phyloP scores from a whole-genome alignment of 495 filamentous ascomycete genomes.

The Lichina pygmaea region DNA sequence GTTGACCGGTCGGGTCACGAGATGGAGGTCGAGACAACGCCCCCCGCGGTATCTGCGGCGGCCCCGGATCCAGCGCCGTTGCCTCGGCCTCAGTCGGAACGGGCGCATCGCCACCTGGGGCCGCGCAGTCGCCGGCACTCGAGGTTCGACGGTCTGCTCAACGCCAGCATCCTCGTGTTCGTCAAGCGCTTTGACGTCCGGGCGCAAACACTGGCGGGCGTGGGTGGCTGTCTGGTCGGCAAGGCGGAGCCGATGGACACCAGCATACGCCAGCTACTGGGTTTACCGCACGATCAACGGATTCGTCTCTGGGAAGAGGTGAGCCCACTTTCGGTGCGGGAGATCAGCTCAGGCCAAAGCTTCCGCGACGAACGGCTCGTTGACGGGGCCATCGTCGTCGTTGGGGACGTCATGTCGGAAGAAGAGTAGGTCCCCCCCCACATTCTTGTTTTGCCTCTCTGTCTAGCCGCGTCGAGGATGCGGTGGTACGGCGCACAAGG shows the following conservation, averaged over 20 bases:
- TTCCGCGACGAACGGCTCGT: not conserved
- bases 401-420: not conserved
- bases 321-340: not conserved
- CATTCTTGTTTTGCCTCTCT: not conserved
- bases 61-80: no score
- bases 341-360: not conserved
- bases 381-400: conserved; percentile 1
- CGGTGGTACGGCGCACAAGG: not conserved
- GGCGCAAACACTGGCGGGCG: not conserved
- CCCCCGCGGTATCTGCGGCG: no score
- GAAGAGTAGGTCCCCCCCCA: not conserved
- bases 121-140: no score
- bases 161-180: not conserved
- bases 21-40: no score
- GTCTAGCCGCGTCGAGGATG: not conserved
- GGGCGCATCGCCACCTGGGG: no score
- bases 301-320: conserved; percentile 2
- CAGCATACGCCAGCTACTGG: not conserved
- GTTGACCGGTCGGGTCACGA: no score
- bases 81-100: no score
- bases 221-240: conserved; percentile 1
- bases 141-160: not conserved
- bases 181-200: conserved; percentile 3
- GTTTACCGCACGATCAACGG: not conserved
- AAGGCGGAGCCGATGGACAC: not conserved